Percentiles rank a stretch among this genome's conserved stretches.
Evolutionary conservation across 164 flowering plant genomes (phyloP).

Genomic region (Vitis rupestris): DNA sequence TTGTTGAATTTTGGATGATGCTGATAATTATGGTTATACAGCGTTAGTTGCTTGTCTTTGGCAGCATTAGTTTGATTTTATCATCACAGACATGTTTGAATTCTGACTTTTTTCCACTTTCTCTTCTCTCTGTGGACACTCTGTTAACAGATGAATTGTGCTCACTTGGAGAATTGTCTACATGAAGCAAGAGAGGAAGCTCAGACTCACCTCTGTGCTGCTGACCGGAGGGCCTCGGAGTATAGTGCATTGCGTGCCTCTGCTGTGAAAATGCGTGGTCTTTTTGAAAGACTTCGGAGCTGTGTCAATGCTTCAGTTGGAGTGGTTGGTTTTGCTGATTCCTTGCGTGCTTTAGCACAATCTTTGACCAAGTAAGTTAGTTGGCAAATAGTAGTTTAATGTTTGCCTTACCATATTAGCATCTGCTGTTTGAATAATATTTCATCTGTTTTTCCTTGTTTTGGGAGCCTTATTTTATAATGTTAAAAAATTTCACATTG

Average conservation of each 20-base stretch:
- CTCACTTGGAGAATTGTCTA: conserved; percentile 93
- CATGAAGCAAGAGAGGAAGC: conserved; percentile 99
- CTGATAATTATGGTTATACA: no score
- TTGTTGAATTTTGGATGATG: no score
- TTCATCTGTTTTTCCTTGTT: background rate
- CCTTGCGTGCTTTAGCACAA: conserved; percentile 75
- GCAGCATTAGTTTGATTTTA: no score
- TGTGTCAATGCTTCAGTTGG: conserved; percentile 67
- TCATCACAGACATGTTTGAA: no score
- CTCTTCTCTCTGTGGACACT: conserved; percentile 1
- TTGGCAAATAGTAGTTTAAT: conserved; percentile 1
- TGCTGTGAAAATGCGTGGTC: conserved; percentile 85
- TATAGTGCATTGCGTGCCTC: conserved; percentile 85
- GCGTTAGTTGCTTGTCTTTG: no score
- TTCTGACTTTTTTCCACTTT: background rate
- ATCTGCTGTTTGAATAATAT: background rate
- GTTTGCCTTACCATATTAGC: background rate
- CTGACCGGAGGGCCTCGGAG: conserved; percentile 88
- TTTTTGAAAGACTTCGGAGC: conserved; percentile 73
- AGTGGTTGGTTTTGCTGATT: conserved; percentile 66
- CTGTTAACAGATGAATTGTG: conserved; percentile 88
- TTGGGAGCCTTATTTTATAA: background rate
- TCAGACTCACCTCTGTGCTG: conserved; percentile 95
- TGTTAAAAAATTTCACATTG: no score
- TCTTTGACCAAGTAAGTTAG: conserved; percentile 75